A percentile compares a stretch with the other conserved stretches of the same genome.
phyloP scores from a whole-genome alignment of 495 filamentous ascomycete species.

The Hyaloscypha hepaticicola region DNA sequence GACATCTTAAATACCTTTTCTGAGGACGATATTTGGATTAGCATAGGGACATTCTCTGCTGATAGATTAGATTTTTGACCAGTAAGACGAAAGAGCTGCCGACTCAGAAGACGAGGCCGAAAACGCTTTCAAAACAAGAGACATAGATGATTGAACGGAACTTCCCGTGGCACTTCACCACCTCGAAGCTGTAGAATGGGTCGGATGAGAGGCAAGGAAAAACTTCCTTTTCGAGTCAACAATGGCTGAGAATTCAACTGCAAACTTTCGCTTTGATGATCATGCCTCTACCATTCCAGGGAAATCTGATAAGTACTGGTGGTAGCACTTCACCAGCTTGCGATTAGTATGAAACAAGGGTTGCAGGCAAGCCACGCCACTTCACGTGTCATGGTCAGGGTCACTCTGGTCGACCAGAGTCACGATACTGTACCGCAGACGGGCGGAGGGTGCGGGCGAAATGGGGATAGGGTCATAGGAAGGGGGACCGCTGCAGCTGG shows the following conservation, averaged over 20 bases:
- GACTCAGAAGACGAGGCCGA: conserved; percentile 5
- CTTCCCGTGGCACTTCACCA: not conserved
- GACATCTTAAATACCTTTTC: too few relatives aligned
- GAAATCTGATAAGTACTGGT: not conserved
- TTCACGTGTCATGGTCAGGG: too few relatives aligned
- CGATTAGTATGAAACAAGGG: not conserved
- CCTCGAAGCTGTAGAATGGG: too few relatives aligned
- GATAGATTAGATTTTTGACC: not conserved
- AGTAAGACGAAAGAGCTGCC: not conserved
- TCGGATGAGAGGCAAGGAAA: not conserved
- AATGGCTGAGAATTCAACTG: not conserved
- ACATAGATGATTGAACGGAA: not conserved
- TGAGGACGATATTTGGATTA: not conserved
- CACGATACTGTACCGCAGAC: too few relatives aligned
- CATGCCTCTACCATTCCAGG: not conserved
- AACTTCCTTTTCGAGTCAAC: not conserved
- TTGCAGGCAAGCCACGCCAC: too few relatives aligned
- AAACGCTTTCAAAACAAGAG: conserved; percentile 7
- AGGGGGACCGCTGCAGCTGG: too few relatives aligned
- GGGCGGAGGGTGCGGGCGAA: too few relatives aligned
- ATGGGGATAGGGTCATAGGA: too few relatives aligned
- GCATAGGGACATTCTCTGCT: not conserved
- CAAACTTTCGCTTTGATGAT: not conserved
- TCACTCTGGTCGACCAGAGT: too few relatives aligned
- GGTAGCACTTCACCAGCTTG: not conserved